Evolutionary conservation across 345 rosid species (phyloP).

Genomic region (Aquilaria sinensis): DNA sequence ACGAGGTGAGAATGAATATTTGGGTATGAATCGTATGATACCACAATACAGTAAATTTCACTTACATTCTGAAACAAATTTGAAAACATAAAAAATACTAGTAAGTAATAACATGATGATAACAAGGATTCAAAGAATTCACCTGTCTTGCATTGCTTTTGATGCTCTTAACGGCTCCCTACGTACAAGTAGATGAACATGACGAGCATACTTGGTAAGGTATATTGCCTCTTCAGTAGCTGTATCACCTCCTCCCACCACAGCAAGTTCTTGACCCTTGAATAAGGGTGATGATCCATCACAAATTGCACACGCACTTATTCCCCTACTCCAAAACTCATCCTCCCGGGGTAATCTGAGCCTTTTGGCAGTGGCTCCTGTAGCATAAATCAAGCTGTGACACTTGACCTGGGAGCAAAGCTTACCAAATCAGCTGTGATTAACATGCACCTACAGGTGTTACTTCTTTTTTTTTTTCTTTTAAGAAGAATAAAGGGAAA

Average conservation of each 20-base stretch:
- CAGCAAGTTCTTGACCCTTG: conserved; percentile 93
- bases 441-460: too few relatives aligned
- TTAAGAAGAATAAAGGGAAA: too few relatives aligned
- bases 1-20: too few relatives aligned
- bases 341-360: conserved; percentile 84
- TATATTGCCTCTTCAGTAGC: conserved; percentile 96
- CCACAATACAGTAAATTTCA: too few relatives aligned
- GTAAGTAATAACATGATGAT: neutral
- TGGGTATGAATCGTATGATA: too few relatives aligned
- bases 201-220: conserved; percentile 91
- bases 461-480: too few relatives aligned
- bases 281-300: conserved; percentile 98
- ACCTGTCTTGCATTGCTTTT: conserved; percentile 99
- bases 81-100: too few relatives aligned
- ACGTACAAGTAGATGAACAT: conserved; percentile 96
- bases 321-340: conserved; percentile 98
- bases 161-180: conserved; percentile 84
- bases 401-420: conserved; percentile 61
- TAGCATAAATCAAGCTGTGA: conserved; percentile 74
- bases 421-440: too few relatives aligned
- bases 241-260: conserved; percentile 99
- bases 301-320: conserved; percentile 98
- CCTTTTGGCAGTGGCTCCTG: conserved; percentile 93
- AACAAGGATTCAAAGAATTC: conserved; percentile 21
- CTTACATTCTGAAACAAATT: too few relatives aligned